Base-by-base conservation (phyloP, 2,329 filamentous ascomycete species). In the Claviceps sp. region DNA sequence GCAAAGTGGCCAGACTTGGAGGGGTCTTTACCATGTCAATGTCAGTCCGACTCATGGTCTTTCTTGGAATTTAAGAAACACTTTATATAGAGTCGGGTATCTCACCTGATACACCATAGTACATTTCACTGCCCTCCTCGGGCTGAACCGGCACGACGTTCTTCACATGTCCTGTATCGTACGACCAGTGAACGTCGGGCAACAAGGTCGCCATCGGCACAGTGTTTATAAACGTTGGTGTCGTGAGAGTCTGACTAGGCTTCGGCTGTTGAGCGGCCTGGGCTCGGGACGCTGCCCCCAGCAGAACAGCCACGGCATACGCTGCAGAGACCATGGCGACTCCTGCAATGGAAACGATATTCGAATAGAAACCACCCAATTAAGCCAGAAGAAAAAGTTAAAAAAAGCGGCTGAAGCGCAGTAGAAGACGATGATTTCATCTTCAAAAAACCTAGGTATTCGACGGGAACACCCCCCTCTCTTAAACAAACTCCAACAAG, bases 141-240 rank as follows among this genome's bases (percentile, higher is more conserved):
- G 62, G 43, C 0, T 57, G 51, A 13, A 61, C 41, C 3, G 61
- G 62, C 36, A 61, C 54, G 11, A 64, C 49, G 46, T 63, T 62
- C 11, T 50, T 37, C 8, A 57, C 47, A 6, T 54, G 34, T 36
- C 38, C 57, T 6, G 61, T 62, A 40, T 64, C 58, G 20, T 42
- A 57, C 18, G 51, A 51, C 61, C 61, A 63, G 50, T 62, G 61
- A 2, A 62, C 51, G 36, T 50, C 49, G 9, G 55, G 55, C 3
- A 43, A 37, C 24, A 56, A 42, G 5, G 48, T 53, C 2, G 48
- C 50, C 13, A 42, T 24, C 9, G 44, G 49, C 14, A 38, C 45
- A 0, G 34, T 48, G 30, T 52, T 54, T 3, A 48, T 30, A 34
- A 54, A 55, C 2, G 26, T n/a, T 50, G 50, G 5, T 3, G 22